Percentiles rank a stretch among this genome's conserved stretches.
Evolutionary conservation across 73 alveolate genomes (phyloP).

Genomic region (Paramecium octaurelia): DNA sequence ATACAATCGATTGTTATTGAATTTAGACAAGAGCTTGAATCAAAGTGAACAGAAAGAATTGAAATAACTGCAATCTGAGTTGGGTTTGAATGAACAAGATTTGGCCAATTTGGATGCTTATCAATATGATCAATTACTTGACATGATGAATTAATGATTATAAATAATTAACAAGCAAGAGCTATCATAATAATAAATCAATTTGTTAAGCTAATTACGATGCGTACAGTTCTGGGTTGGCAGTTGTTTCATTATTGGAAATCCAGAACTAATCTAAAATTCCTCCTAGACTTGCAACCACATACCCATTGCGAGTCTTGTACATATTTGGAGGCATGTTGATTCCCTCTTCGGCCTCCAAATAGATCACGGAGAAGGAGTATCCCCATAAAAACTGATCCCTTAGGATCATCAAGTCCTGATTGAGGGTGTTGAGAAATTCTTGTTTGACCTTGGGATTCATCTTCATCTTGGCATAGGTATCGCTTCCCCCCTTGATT

Average conservation of each 20-base stretch:
- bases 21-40: not conserved
- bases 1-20: not conserved
- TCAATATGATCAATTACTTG: not conserved
- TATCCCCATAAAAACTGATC: not conserved
- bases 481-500: not conserved
- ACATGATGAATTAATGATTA: slow-evolving; percentile 1
- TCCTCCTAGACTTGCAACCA: not conserved
- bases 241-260: not conserved
- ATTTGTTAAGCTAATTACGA: slow-evolving; percentile 13
- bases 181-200: slow-evolving; percentile 9
- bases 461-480: not conserved
- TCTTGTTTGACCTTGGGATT: not conserved
- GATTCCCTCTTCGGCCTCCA: not conserved
- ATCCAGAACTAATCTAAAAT: not conserved
- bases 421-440: not conserved
- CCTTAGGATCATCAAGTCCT: not conserved
- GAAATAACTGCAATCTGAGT: not conserved
- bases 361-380: not conserved
- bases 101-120: slow-evolving; percentile 11
- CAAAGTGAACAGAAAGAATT: not conserved
- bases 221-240: not conserved
- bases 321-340: not conserved
- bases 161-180: not conserved
- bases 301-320: not conserved
- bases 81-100: not conserved